Evolutionary conservation across 1,284 basidiomycete genomes (phyloP).

Genomic region (Ustilago cynodontis): DNA sequence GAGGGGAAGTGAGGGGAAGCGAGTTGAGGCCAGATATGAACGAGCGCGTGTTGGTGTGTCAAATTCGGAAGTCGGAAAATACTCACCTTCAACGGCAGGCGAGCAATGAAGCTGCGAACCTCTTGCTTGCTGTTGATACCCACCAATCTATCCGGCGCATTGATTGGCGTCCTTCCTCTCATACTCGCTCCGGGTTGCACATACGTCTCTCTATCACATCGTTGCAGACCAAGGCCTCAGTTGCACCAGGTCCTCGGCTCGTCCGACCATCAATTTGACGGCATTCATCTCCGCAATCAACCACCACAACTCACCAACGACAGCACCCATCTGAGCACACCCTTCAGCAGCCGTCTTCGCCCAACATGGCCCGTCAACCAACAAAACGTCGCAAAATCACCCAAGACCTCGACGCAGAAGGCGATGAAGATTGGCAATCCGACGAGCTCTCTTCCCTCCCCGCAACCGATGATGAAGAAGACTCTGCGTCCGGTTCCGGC

Average conservation of each 20-base stretch:
- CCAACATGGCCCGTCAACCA: constrained; percentile 37
- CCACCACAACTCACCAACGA: neutral
- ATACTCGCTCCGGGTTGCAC: too few relatives aligned
- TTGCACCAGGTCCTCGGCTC: neutral
- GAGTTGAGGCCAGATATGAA: neutral
- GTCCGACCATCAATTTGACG: neutral
- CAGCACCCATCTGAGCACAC: too few relatives aligned
- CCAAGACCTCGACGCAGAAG: constrained; percentile 39
- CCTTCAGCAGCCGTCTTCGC: neutral
- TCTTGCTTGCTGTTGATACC: constrained; percentile 6
- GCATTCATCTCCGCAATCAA: neutral
- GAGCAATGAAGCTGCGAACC: constrained; percentile 4
- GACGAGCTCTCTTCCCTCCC: constrained; percentile 47
- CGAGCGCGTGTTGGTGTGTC: neutral
- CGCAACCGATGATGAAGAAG: constrained; percentile 32
- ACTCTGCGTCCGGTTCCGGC: constrained; percentile 20
- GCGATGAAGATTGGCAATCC: constrained; percentile 47
- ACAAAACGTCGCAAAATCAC: constrained; percentile 34
- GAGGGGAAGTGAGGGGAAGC: too few relatives aligned
- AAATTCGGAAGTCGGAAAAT: constrained; percentile 19
- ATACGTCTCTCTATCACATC: too few relatives aligned
- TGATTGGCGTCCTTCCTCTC: neutral
- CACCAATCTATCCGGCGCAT: neutral
- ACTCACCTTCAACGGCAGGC: neutral
- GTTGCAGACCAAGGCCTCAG: neutral